Conservation (phyloP, 2,329 filamentous ascomycete species). For the Epichloe gansuensis region DNA sequence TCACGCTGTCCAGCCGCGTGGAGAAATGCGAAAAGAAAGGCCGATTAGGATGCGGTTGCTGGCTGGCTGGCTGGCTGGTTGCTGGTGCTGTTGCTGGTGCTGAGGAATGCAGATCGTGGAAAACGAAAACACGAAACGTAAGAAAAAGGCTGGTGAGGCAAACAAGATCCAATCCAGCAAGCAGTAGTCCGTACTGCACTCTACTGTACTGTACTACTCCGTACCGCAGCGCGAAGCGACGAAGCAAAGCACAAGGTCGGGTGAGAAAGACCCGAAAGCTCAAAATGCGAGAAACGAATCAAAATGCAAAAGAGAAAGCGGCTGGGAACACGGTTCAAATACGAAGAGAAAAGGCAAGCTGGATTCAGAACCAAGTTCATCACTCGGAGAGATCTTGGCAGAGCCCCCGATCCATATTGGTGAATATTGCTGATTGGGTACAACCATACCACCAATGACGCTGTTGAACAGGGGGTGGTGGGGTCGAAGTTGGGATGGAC, state of each 20-base stretch:
- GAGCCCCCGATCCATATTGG: background rate
- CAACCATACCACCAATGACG: background rate
- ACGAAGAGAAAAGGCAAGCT: background rate
- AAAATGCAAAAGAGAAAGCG: background rate
- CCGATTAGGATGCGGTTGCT: background rate
- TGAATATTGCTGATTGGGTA: background rate
- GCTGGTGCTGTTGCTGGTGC: background rate
- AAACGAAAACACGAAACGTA: background rate
- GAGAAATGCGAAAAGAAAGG: slow-evolving; percentile 3
- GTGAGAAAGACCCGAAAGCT: background rate
- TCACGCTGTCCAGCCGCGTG: slow-evolving; percentile 3
- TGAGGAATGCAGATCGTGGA: background rate
- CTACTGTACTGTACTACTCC: too few species aligned
- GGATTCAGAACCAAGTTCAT: background rate
- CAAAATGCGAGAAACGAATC: background rate
- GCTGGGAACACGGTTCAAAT: background rate
- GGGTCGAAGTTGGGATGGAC: background rate
- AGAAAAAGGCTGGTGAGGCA: background rate
- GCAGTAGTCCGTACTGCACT: too few species aligned
- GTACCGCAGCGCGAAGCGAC: too few species aligned
- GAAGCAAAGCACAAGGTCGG: background rate
- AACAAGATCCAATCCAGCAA: background rate
- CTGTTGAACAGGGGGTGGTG: background rate
- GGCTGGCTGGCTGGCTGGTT: background rate
- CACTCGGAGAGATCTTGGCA: background rate